These are phyloP conservation scores for Colletotrichum viniferum DNA, from an alignment of 2,329 filamentous ascomycete genomes.

Conservation along the genomic window DNA sequence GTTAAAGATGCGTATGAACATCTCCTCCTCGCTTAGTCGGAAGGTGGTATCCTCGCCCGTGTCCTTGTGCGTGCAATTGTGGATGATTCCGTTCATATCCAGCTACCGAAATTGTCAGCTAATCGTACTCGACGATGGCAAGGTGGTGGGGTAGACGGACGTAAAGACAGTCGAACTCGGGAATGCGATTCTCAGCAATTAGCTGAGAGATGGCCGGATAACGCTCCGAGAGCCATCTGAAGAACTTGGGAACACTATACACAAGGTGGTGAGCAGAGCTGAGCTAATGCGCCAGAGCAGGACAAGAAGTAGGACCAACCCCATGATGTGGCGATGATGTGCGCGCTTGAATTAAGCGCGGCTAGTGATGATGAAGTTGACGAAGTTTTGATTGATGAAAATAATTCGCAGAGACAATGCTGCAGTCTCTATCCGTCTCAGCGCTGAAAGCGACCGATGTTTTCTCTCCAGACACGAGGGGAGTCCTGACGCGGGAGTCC, in stretches of 20 bases:
- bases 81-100: conserved; percentile 99
- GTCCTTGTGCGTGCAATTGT: conserved; percentile 99
- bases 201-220: conserved; percentile 98
- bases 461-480: conserved; percentile 13
- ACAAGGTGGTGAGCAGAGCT: conserved; percentile 1
- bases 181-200: conserved; percentile 98
- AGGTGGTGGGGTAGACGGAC: conserved; percentile 46
- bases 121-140: conserved; percentile 33
- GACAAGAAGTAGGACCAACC: conserved; percentile 23
- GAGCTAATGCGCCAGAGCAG: background rate
- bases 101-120: conserved; percentile 54
- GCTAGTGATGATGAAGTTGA: background rate
- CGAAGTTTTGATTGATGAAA: background rate
- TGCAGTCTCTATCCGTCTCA: background rate
- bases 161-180: conserved; percentile 98
- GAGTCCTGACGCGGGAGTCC: conserved; percentile 13
- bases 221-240: conserved; percentile 98
- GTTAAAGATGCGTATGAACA: conserved; percentile 99
- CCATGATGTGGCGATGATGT: conserved; percentile 29
- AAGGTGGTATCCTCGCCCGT: conserved; percentile 84
- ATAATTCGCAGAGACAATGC: background rate
- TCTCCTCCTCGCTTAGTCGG: conserved; percentile 94
- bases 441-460: background rate
- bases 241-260: conserved; percentile 80
- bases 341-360: conserved; percentile 11